Conservation (phyloP, 2,329 filamentous ascomycete species). For the Tolypocladium nubicola region DNA sequence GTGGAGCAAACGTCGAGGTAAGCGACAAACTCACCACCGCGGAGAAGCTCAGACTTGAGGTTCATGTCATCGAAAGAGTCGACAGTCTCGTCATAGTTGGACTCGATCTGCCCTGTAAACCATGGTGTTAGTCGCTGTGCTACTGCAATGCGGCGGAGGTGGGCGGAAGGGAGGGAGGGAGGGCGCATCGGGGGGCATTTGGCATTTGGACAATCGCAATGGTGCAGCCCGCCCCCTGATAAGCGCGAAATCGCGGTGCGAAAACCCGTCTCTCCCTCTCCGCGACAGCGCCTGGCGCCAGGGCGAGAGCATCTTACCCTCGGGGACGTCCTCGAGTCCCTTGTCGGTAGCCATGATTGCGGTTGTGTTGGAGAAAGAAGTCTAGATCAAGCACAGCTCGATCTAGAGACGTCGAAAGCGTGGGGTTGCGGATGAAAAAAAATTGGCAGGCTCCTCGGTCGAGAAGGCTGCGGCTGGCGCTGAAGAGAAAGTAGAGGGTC, state of each 20-base stretch:
- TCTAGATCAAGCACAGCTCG: constrained; percentile 70
- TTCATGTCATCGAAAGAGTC: constrained; percentile 99
- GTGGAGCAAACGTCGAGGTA: constrained; percentile 1
- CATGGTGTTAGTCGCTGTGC: background rate
- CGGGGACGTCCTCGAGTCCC: constrained; percentile 96
- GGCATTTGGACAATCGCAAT: background rate
- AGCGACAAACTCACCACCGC: constrained; percentile 53
- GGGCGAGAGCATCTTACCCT: constrained; percentile 54
- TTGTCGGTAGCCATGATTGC: constrained; percentile 98
- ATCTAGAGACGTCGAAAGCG: constrained; percentile 48
- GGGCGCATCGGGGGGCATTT: constrained; percentile 1
- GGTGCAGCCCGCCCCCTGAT: background rate
- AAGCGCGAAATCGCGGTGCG: background rate
- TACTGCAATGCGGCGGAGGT: background rate
- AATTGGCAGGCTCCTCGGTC: constrained; percentile 24
- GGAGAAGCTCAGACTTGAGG: constrained; percentile 93
- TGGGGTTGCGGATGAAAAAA: constrained; percentile 22
- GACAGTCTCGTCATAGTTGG: constrained; percentile 99
- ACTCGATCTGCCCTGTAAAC: constrained; percentile 88
- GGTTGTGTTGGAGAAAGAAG: constrained; percentile 45
- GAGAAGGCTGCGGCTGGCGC: constrained; percentile 21
- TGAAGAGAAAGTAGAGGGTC: constrained; percentile 17
- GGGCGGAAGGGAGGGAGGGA: background rate
- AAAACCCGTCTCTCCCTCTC: background rate
- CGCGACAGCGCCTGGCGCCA: background rate